Evolutionary conservation across 2,329 filamentous ascomycete species (phyloP).

Genomic region (Phialophora chinensis): DNA sequence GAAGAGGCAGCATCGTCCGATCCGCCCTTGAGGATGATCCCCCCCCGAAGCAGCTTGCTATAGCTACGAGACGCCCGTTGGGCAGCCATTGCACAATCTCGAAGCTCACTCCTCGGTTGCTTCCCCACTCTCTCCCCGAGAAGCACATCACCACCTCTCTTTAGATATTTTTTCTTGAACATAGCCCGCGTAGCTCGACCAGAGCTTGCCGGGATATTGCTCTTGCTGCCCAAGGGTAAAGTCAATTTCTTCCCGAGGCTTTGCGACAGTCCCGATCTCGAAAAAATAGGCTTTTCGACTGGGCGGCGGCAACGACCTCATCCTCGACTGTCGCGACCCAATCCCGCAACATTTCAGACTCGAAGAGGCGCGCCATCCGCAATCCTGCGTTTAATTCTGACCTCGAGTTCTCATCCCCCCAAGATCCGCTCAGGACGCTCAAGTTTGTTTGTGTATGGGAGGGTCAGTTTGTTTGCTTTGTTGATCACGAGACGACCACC

Average conservation of each 20-base stretch:
- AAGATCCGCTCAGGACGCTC: conserved; percentile 1
- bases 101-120: conserved; percentile 21
- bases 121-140: conserved; percentile 15
- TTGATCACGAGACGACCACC: conserved; percentile 21
- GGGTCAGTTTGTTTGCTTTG: conserved; percentile 32
- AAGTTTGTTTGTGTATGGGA: conserved; percentile 21
- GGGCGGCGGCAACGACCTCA: conserved; percentile 5
- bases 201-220: background rate
- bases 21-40: conserved; percentile 14
- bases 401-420: background rate
- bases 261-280: conserved; percentile 9
- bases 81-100: conserved; percentile 9
- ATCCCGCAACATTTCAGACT: conserved; percentile 9
- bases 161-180: background rate
- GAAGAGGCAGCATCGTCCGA: conserved; percentile 2
- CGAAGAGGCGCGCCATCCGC: conserved; percentile 11
- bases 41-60: background rate
- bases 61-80: conserved; percentile 12
- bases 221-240: conserved; percentile 17
- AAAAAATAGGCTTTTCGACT: conserved; percentile 5
- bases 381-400: conserved; percentile 9
- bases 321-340: conserved; percentile 11
- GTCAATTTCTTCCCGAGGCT: background rate
- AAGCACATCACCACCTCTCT: conserved; percentile 7
- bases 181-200: background rate